These are phyloP conservation scores for Jaapia argillacea DNA, from an alignment of 768 basidiomycete species.

Conservation along the genomic window DNA sequence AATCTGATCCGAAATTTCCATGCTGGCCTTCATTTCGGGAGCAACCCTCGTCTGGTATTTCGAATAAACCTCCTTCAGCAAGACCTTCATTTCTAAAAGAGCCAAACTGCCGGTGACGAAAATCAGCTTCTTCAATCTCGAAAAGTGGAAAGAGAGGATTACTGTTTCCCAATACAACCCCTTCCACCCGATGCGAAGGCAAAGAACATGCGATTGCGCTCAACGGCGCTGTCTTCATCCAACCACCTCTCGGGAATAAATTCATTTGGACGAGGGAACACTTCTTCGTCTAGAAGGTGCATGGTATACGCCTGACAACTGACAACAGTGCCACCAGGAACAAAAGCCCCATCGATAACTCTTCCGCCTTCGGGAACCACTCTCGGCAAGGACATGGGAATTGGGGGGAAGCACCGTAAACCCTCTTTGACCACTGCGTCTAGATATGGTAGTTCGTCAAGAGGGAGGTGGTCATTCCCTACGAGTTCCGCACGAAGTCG, in stretches of 20 bases:
- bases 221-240: neutral
- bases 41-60: conserved; percentile 8
- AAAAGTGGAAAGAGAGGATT: neutral
- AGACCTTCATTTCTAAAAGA: conserved; percentile 14
- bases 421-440: conserved; percentile 5
- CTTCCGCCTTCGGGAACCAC: neutral
- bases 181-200: conserved; percentile 12
- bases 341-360: neutral
- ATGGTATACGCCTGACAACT: neutral
- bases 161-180: conserved; percentile 16
- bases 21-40: conserved; percentile 11
- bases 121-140: neutral
- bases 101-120: conserved; percentile 7
- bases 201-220: neutral
- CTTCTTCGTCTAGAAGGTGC: neutral
- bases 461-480: conserved; percentile 1
- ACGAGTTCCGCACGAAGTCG: conserved; percentile 11
- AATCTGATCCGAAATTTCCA: conserved; percentile 13
- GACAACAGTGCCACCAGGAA: neutral
- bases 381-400: neutral
- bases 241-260: neutral
- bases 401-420: neutral
- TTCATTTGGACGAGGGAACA: neutral
- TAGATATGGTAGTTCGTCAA: conserved; percentile 3
- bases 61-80: conserved; percentile 11